Conservation (phyloP, 116 monocot species). For the Posidonia oceanica region DNA sequence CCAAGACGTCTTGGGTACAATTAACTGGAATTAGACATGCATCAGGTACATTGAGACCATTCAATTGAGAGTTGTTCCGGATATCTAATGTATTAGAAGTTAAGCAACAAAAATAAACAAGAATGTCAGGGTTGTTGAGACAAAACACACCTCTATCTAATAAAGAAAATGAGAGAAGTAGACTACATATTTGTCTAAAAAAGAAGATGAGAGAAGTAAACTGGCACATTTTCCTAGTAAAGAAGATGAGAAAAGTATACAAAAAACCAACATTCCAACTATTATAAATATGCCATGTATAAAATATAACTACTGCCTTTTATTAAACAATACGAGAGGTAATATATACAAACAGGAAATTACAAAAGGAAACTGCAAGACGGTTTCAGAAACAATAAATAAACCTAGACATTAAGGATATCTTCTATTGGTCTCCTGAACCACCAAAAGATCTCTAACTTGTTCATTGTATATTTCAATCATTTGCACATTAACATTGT, state of each 20-base stretch:
- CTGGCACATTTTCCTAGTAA: neutral
- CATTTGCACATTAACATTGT: slow-evolving; percentile 84
- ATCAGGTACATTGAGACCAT: slow-evolving; percentile 75
- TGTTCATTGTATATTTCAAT: slow-evolving; percentile 95
- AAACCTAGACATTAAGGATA: slow-evolving; percentile 45
- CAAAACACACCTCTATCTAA: no score
- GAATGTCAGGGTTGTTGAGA: no score
- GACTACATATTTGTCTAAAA: no score
- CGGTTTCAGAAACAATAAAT: neutral
- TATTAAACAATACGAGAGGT: no score
- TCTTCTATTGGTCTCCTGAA: slow-evolving; percentile 44
- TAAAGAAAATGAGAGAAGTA: no score
- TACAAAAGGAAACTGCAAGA: neutral
- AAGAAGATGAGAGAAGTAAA: no score
- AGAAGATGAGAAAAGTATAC: neutral
- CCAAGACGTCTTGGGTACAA: slow-evolving; percentile 60
- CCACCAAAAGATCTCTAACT: slow-evolving; percentile 78
- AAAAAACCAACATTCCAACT: neutral
- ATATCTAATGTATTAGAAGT: slow-evolving; percentile 68
- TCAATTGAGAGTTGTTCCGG: slow-evolving; percentile 46
- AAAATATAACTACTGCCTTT: no score
- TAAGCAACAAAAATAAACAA: slow-evolving; percentile 13
- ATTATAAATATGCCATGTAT: no score
- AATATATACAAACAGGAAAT: neutral
- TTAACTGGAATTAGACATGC: slow-evolving; percentile 64